These are phyloP conservation scores for Saccharata proteae DNA, from an alignment of 2,329 filamentous ascomycete genomes.

Conservation along the genomic window DNA sequence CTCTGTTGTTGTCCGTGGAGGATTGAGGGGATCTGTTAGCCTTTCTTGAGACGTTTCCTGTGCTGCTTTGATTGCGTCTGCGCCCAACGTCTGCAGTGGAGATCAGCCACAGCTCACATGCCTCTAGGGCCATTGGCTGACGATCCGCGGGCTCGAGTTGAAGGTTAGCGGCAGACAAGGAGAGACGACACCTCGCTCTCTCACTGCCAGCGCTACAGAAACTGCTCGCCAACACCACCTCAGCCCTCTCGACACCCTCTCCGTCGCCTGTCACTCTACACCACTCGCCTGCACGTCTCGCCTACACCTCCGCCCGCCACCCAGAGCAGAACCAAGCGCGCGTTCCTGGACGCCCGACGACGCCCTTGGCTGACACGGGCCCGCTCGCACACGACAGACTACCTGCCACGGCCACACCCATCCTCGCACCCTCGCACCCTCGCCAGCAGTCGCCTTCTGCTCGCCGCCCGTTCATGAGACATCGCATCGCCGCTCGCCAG, in stretches of 20 bases:
- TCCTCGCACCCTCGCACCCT: conserved; percentile 13
- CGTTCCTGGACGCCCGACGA: conserved; percentile 13
- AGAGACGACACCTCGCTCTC: conserved; percentile 4
- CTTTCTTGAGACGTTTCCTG: conserved; percentile 2
- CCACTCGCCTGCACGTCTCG: too few relatives aligned
- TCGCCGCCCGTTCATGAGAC: too few relatives aligned
- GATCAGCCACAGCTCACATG: background rate
- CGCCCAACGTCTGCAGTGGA: too few relatives aligned
- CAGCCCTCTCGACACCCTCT: too few relatives aligned
- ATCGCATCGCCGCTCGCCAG: too few relatives aligned
- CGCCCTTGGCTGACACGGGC: conserved; percentile 19
- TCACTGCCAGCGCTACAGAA: background rate
- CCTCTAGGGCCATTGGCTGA: background rate
- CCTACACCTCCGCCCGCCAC: background rate
- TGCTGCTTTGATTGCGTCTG: conserved; percentile 4
- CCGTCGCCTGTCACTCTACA: too few relatives aligned
- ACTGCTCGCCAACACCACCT: background rate
- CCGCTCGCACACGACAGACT: conserved; percentile 27
- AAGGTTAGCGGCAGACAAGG: conserved; percentile 1
- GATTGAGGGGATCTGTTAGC: conserved; percentile 5
- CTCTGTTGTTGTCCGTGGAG: conserved; percentile 1
- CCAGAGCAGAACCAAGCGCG: too few relatives aligned
- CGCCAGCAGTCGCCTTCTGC: too few relatives aligned
- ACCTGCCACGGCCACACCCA: too few relatives aligned
- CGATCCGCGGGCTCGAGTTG: background rate